Percentiles rank a stretch among this genome's conserved stretches.
Evolutionary conservation across 1,139 yeast genomes (phyloP).

Genomic region (Yamadazyma jaroonii): DNA sequence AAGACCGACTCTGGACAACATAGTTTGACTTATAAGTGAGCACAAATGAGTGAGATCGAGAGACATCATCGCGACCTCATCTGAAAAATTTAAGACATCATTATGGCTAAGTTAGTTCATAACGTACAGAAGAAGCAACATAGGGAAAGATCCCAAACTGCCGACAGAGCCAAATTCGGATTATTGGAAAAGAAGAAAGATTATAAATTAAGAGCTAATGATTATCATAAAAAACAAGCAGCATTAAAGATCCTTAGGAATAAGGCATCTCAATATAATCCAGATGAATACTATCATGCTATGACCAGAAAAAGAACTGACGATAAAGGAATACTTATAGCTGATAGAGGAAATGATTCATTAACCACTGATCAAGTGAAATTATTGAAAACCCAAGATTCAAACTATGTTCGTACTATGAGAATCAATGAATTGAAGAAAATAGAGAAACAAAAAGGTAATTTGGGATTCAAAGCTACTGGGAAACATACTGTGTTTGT

Average conservation of each 20-base stretch:
- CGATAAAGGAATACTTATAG: conserved; percentile 58
- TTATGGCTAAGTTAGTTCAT: conserved; percentile 79
- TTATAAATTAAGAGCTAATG: conserved; percentile 82
- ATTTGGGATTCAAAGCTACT: conserved; percentile 49
- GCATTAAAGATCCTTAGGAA: conserved; percentile 72
- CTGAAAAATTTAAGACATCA: conserved; percentile 9
- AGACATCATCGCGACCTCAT: conserved; percentile 3
- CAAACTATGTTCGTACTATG: conserved; percentile 77
- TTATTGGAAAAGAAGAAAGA: conserved; percentile 94
- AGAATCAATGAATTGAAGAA: conserved; percentile 66
- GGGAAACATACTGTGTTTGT: conserved; percentile 89
- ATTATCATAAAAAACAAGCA: conserved; percentile 85
- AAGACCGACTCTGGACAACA: background rate
- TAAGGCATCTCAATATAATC: conserved; percentile 74
- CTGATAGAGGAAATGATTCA: conserved; percentile 64
- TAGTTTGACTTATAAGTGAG: background rate
- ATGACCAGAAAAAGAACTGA: conserved; percentile 76
- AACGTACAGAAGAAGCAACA: conserved; percentile 95
- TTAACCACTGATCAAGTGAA: conserved; percentile 74
- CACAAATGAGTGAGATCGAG: no score
- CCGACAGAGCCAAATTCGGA: conserved; percentile 70
- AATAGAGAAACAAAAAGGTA: conserved; percentile 58
- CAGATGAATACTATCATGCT: conserved; percentile 96
- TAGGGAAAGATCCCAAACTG: conserved; percentile 85
- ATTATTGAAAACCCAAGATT: conserved; percentile 84